Evolutionary conservation across 1,284 basidiomycete genomes (phyloP).

Genomic region (Earliella scabrosa): DNA sequence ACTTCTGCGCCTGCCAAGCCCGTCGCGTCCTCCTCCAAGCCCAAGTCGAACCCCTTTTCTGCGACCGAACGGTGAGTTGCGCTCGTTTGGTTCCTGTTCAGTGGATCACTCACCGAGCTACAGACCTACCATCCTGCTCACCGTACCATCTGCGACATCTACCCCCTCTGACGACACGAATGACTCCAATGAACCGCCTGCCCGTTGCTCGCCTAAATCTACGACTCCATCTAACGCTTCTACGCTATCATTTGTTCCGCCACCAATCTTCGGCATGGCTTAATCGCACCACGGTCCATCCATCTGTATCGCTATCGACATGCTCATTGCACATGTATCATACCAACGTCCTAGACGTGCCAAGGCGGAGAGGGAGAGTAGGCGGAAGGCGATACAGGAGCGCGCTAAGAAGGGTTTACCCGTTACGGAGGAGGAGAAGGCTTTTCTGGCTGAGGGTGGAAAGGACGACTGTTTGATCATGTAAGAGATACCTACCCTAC

Average conservation of each 20-base stretch:
- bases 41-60: conserved; percentile 55
- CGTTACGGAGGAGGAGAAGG: conserved; percentile 58
- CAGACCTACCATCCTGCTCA: conserved; percentile 38
- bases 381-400: conserved; percentile 65
- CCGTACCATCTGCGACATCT: conserved; percentile 33
- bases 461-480: conserved; percentile 61
- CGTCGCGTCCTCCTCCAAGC: conserved; percentile 26
- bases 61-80: conserved; percentile 71
- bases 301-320: conserved; percentile 26
- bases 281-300: conserved; percentile 42
- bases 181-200: conserved; percentile 25
- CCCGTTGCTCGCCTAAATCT: conserved; percentile 32
- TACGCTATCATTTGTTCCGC: conserved; percentile 60
- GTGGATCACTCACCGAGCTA: conserved; percentile 70
- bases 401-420: conserved; percentile 70
- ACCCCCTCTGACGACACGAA: conserved; percentile 12
- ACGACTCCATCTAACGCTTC: conserved; percentile 27
- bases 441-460: conserved; percentile 53
- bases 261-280: conserved; percentile 63
- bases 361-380: conserved; percentile 69
- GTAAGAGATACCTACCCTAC: conserved; percentile 39
- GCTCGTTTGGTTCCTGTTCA: conserved; percentile 35
- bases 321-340: conserved; percentile 9
- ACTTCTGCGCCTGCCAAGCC: conserved; percentile 22
- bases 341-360: conserved; percentile 56